Evolutionary conservation across 768 basidiomycete species (phyloP).

Genomic region (Podaxis pistillaris): DNA sequence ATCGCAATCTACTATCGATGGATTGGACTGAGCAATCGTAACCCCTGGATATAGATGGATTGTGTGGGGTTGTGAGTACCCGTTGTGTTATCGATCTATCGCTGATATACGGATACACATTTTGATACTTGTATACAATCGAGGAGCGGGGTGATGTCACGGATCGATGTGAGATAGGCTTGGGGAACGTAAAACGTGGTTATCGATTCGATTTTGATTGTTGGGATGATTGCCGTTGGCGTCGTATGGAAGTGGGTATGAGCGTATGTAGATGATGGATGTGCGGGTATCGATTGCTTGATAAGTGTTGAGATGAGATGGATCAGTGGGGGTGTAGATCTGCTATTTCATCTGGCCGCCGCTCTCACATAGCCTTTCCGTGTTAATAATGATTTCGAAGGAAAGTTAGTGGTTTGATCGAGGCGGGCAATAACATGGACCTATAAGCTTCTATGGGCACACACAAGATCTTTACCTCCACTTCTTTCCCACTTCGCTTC

Average conservation of each 20-base stretch:
- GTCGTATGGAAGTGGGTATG: background rate
- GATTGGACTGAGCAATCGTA: background rate
- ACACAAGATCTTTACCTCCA: background rate
- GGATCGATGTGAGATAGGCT: background rate
- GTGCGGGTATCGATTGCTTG: background rate
- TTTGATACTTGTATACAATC: background rate
- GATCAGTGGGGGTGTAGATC: background rate
- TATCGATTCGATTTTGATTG: background rate
- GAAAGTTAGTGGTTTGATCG: background rate
- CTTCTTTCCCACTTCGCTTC: background rate
- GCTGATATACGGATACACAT: background rate
- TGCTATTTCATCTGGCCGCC: background rate
- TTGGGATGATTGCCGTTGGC: background rate
- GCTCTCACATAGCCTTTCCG: background rate
- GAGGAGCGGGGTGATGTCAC: background rate
- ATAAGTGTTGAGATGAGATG: background rate
- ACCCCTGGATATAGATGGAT: background rate
- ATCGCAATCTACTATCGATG: slow-evolving; percentile 8
- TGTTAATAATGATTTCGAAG: background rate
- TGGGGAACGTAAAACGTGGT: slow-evolving; percentile 1
- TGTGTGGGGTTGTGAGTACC: background rate
- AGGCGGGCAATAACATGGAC: background rate
- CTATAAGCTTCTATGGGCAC: background rate
- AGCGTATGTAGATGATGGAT: no score
- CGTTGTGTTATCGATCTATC: background rate